Evolutionary conservation across 1,139 yeast genomes (phyloP).

Genomic region (Candida sp.): DNA sequence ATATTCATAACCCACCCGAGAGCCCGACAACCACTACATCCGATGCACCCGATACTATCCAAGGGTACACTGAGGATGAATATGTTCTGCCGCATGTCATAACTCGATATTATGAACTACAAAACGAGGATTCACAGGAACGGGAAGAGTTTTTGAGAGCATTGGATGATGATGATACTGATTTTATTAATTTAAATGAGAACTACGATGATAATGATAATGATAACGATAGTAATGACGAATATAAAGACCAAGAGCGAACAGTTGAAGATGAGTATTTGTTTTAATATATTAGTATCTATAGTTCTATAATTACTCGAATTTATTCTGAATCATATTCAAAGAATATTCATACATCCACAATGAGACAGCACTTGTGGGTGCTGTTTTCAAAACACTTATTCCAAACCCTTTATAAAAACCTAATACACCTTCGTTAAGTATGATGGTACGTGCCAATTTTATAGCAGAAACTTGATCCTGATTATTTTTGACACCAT

Average conservation of each 20-base stretch:
- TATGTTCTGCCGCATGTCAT: conserved; percentile 44
- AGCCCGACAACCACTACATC: conserved; percentile 10
- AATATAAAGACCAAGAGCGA: conserved; percentile 11
- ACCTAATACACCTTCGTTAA: conserved; percentile 60
- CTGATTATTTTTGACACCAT: conserved; percentile 21
- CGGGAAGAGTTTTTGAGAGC: conserved; percentile 12
- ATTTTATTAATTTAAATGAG: conserved; percentile 23
- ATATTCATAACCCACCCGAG: conserved; percentile 8
- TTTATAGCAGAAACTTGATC: conserved; percentile 13
- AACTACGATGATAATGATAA: conserved; percentile 11
- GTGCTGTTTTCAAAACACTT: conserved; percentile 73
- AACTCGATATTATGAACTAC: conserved; percentile 25
- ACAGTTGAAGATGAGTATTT: conserved; percentile 31
- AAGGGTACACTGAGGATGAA: conserved; percentile 31
- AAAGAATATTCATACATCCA: conserved; percentile 59
- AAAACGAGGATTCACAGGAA: conserved; percentile 17
- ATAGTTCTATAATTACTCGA: background rate
- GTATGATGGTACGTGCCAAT: conserved; percentile 32
- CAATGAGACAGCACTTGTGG: conserved; percentile 77
- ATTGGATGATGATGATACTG: conserved; percentile 22
- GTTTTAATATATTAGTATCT: conserved; percentile 13
- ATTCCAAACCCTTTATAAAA: conserved; percentile 72
- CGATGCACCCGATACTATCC: conserved; percentile 9
- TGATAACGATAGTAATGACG: conserved; percentile 9
- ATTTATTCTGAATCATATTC: conserved; percentile 6